Evolutionary conservation across 2,329 filamentous ascomycete genomes (phyloP).

Genomic region (Hansfordia pulvinata): DNA sequence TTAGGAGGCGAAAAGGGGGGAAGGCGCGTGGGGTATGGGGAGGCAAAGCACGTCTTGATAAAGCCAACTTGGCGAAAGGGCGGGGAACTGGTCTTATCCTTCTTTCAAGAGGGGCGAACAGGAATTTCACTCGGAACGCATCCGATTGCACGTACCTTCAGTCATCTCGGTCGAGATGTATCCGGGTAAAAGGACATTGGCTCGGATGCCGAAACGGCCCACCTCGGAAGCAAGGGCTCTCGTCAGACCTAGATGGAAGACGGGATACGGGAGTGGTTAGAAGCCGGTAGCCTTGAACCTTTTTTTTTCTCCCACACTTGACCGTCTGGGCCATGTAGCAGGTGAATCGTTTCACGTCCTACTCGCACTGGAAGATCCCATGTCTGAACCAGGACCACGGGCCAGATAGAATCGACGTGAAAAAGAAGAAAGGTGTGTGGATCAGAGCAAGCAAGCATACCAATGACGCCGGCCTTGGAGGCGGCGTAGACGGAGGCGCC

Average conservation of each 20-base stretch:
- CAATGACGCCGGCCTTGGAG: conserved; percentile 67
- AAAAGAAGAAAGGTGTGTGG: conserved; percentile 2
- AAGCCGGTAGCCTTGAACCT: too few species aligned
- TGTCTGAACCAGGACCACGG: too few species aligned
- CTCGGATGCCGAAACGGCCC: conserved; percentile 48
- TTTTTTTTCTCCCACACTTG: too few species aligned
- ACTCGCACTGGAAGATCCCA: too few species aligned
- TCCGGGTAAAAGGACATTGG: conserved; percentile 71
- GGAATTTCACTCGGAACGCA: conserved; percentile 4
- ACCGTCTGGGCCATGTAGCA: too few species aligned
- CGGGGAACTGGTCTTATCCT: too few species aligned
- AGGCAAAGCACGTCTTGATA: too few species aligned
- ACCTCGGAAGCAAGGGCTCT: conserved; percentile 52
- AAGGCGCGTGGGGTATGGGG: too few species aligned
- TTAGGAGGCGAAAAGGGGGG: conserved; percentile 2
- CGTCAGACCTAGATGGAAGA: conserved; percentile 42
- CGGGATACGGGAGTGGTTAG: conserved; percentile 1
- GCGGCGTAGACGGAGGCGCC: conserved; percentile 67
- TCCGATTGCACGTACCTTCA: conserved; percentile 33
- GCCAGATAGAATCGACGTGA: conserved; percentile 5
- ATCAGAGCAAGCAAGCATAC: conserved; percentile 19
- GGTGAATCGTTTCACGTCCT: too few species aligned
- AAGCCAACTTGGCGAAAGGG: too few species aligned
- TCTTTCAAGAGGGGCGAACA: conserved; percentile 4
- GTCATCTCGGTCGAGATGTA: conserved; percentile 79